Conservation (phyloP, 768 basidiomycete species). For the Suillus placidus region DNA sequence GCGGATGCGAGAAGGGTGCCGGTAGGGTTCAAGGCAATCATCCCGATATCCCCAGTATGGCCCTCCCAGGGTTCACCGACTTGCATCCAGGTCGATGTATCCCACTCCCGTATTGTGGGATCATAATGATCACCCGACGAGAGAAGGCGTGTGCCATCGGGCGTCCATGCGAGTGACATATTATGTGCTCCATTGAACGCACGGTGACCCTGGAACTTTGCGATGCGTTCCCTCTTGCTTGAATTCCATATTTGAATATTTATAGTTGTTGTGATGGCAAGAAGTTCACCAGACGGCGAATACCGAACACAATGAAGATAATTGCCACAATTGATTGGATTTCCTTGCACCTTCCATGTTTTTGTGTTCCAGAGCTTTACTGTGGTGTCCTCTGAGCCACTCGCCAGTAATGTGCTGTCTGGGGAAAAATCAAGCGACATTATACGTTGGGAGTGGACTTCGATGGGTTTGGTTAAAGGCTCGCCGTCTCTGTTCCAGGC, state of each 20-base stretch:
- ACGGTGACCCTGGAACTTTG: too few species aligned
- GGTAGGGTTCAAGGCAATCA: neutral
- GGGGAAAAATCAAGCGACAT: neutral
- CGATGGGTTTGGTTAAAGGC: neutral
- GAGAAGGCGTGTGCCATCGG: too few species aligned
- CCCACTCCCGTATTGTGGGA: neutral
- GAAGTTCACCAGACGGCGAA: too few species aligned
- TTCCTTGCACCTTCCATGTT: neutral
- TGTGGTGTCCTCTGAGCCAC: neutral
- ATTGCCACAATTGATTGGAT: too few species aligned
- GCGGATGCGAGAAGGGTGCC: neutral
- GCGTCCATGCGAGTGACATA: too few species aligned
- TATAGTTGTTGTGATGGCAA: too few species aligned
- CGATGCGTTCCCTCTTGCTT: too few species aligned
- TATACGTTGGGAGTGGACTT: neutral
- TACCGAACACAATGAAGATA: too few species aligned
- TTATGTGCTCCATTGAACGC: too few species aligned
- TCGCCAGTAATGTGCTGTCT: neutral
- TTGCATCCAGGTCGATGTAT: neutral
- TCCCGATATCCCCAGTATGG: too few species aligned
- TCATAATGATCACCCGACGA: too few species aligned
- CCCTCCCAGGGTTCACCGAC: neutral
- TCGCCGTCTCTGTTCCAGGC: neutral
- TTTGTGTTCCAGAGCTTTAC: neutral
- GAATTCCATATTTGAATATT: too few species aligned